phyloP scores from a whole-genome alignment of 257 asterid genomes.

The Solanum clarkiae region DNA sequence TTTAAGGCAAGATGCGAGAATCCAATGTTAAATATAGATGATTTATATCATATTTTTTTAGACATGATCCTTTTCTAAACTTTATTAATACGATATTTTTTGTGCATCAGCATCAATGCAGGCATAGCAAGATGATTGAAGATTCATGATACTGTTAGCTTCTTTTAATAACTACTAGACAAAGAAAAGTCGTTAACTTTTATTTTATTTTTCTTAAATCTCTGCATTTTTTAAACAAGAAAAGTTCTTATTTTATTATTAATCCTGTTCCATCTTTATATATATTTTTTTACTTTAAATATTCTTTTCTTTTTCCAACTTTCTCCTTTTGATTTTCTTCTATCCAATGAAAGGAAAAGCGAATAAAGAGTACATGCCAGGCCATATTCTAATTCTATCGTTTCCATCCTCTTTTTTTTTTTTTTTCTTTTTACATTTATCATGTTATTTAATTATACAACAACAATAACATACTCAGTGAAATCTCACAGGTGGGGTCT shows the following conservation, averaged over 20 bases:
- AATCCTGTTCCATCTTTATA: neutral
- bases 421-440: neutral
- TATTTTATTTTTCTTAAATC: neutral
- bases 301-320: neutral
- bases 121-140: neutral
- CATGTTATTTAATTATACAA: neutral
- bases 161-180: neutral
- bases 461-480: too few species aligned
- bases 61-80: fast-evolving
- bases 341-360: neutral
- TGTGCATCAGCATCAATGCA: neutral
- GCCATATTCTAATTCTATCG: neutral
- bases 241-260: neutral
- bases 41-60: neutral
- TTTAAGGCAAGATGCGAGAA: neutral
- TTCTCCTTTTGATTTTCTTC: neutral
- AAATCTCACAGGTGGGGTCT: too few species aligned
- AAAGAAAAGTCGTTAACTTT: neutral
- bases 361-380: neutral
- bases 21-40: too few species aligned
- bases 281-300: neutral
- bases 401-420: neutral
- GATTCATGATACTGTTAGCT: neutral
- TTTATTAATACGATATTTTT: neutral
- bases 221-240: neutral